These are phyloP conservation scores for Petunia hybrid DNA, from an alignment of 305 asterid genomes.

Conservation along the genomic window DNA sequence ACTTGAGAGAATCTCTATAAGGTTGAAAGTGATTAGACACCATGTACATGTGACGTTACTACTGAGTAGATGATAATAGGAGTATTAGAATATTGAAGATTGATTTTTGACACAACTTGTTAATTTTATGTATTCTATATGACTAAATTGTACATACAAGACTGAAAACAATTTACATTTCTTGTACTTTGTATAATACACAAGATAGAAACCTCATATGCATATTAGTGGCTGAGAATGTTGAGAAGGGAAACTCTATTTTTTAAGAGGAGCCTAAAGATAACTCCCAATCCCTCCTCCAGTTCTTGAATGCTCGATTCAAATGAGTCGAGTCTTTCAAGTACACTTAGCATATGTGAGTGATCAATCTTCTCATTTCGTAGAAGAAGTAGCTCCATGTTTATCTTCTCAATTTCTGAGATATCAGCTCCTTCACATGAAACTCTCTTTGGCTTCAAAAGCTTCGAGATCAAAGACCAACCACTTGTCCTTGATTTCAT, in stretches of 20 bases:
- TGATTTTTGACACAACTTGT: neutral
- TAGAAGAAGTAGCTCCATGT: neutral
- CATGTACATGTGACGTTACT: too few relatives aligned
- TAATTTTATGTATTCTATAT: neutral
- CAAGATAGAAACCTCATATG: neutral
- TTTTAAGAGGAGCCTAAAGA: slow-evolving; percentile 32
- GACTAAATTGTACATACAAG: neutral
- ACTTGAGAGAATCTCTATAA: too few relatives aligned
- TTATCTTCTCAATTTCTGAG: neutral
- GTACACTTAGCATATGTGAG: slow-evolving; percentile 2
- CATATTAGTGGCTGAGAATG: slow-evolving; percentile 27
- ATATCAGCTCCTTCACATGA: neutral
- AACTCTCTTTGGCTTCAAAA: slow-evolving; percentile 13
- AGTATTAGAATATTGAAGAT: neutral
- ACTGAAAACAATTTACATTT: neutral
- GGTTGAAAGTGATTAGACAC: too few relatives aligned
- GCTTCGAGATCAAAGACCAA: slow-evolving; percentile 13
- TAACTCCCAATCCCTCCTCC: slow-evolving; percentile 31
- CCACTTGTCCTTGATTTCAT: neutral
- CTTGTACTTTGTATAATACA: slow-evolving; percentile 11
- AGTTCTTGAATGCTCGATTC: slow-evolving; percentile 35
- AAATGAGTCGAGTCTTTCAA: slow-evolving; percentile 24
- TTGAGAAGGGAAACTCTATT: slow-evolving; percentile 41
- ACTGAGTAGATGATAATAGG: too few relatives aligned
- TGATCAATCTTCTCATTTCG: neutral